Conservation (phyloP, 192 early-diverging fungal species). For the Pilaira anomala region DNA sequence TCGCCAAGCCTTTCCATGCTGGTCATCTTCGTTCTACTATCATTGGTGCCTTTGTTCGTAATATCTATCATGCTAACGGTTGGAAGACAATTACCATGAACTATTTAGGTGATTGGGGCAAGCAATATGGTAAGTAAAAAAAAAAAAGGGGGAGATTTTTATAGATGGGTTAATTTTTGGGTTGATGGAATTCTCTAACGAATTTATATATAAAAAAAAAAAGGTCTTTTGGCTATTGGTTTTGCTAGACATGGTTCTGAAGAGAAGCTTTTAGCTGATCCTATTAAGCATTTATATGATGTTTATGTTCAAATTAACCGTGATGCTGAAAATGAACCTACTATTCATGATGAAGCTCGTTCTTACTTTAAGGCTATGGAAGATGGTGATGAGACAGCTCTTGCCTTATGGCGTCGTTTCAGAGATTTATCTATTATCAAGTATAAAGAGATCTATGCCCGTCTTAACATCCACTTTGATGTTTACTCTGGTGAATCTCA, state of each 20-base stretch:
- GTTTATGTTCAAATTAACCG: constrained; percentile 88
- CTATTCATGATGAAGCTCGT: constrained; percentile 81
- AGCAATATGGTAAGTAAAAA: constrained; percentile 81
- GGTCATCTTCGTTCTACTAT: constrained; percentile 98
- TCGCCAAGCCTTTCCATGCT: constrained; percentile 98
- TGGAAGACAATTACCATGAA: constrained; percentile 93
- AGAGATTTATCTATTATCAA: constrained; percentile 85
- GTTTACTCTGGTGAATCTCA: constrained; percentile 95
- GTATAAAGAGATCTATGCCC: constrained; percentile 88
- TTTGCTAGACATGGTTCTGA: constrained; percentile 80
- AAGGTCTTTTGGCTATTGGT: constrained; percentile 86
- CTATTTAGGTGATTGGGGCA: constrained; percentile 99
- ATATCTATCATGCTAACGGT: constrained; percentile 80
- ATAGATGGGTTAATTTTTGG: not conserved
- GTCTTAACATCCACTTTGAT: constrained; percentile 91
- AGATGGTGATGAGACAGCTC: constrained; percentile 79
- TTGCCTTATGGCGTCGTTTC: constrained; percentile 86
- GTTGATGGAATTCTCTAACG: not conserved
- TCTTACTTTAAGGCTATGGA: constrained; percentile 94
- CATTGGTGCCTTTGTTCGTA: constrained; percentile 90
- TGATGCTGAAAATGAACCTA: constrained; percentile 61
- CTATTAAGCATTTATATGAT: constrained; percentile 89
- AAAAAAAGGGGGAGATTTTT: not conserved
- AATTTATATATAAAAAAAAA: no score
- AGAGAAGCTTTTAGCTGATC: constrained; percentile 70